Conservation (phyloP, 495 filamentous ascomycete species). For the Hyaloscypha finlandica region DNA sequence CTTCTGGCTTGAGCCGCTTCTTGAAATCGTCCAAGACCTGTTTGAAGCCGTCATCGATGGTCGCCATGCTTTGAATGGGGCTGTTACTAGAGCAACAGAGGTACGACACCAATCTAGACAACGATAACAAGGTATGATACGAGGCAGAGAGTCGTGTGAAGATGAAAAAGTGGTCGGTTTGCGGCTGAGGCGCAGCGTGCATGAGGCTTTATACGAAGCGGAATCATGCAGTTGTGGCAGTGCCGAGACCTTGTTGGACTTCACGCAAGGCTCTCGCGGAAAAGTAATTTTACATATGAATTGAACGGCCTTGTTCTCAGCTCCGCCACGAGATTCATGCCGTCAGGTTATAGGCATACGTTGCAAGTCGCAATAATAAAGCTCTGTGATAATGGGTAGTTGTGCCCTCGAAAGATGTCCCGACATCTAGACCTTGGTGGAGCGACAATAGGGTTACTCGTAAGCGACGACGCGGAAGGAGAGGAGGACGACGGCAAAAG, state of each 20-base stretch:
- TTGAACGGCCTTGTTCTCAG: not conserved
- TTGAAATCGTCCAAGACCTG: conserved; percentile 19
- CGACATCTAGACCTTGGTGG: not conserved
- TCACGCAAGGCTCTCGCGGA: not conserved
- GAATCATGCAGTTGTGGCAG: conserved; percentile 1
- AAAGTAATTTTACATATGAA: not conserved
- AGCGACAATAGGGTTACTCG: not conserved
- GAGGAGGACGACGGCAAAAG: not conserved
- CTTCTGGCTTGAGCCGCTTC: conserved; percentile 17
- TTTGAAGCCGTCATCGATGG: conserved; percentile 10
- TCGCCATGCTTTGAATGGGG: conserved; percentile 4
- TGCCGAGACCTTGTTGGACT: not conserved
- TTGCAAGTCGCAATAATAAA: no score
- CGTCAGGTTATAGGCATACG: not conserved
- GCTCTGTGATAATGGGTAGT: no score
- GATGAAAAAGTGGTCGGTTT: not conserved
- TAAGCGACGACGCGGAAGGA: not conserved
- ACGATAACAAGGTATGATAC: not conserved
- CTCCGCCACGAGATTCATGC: not conserved
- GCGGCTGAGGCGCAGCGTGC: conserved; percentile 2
- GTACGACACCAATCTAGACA: not conserved
- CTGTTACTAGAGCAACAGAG: not conserved
- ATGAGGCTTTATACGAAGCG: not conserved
- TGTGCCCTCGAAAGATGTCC: no score
- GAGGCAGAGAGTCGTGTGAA: not conserved